Percentiles rank a stretch among this genome's conserved stretches.
Evolutionary conservation across 257 asterid species (phyloP).

Genomic region (Salvia hispanica): DNA sequence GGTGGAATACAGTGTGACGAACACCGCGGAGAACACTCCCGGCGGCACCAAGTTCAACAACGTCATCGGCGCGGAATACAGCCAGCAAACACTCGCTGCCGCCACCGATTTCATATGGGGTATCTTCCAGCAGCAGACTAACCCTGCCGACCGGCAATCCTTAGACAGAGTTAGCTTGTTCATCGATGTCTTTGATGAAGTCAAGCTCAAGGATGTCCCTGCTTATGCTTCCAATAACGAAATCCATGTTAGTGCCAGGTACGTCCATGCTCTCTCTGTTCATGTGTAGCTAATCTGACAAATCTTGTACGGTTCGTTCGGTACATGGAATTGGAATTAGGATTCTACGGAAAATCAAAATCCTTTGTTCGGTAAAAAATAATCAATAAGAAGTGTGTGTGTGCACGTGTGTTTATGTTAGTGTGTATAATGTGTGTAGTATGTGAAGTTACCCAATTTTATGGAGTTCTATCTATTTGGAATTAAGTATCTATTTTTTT

Average conservation of each 20-base stretch:
- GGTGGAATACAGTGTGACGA: slow-evolving; percentile 46
- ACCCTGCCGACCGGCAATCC: slow-evolving; percentile 37
- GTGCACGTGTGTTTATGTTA: too few species aligned
- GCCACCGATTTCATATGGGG: slow-evolving; percentile 46
- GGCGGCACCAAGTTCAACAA: slow-evolving; percentile 53
- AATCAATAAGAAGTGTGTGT: too few species aligned
- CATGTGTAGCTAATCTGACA: too few species aligned
- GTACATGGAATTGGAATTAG: too few species aligned
- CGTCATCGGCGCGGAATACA: slow-evolving; percentile 46
- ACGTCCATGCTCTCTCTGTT: background rate
- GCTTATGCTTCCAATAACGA: slow-evolving; percentile 41
- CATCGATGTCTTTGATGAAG: slow-evolving; percentile 36
- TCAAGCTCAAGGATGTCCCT: slow-evolving; percentile 44
- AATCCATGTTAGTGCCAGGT: slow-evolving; percentile 58
- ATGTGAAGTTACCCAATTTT: too few species aligned
- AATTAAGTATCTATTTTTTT: too few species aligned
- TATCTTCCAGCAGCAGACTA: slow-evolving; percentile 49
- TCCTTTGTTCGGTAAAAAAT: too few species aligned
- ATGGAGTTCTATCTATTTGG: too few species aligned
- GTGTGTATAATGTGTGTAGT: too few species aligned
- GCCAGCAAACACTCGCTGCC: slow-evolving; percentile 17
- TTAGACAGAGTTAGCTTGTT: slow-evolving; percentile 41
- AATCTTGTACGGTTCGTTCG: too few species aligned
- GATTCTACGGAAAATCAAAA: too few species aligned
- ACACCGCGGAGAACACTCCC: slow-evolving; percentile 48